Base-by-base conservation (phyloP, 768 basidiomycete species). In the Cantharellus anzutake region DNA sequence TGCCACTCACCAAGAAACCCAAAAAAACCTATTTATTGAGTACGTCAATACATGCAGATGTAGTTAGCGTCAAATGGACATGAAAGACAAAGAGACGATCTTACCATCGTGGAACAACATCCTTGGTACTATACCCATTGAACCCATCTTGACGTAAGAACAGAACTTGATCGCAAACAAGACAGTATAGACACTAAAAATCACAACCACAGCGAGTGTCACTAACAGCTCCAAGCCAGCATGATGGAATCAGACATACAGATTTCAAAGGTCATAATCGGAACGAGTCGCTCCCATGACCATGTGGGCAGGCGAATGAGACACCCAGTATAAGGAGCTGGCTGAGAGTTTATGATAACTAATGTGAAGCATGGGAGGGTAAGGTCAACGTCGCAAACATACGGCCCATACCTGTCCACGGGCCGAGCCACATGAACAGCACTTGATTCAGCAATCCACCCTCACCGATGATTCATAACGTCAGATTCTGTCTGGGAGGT, bases 321-420 rank as follows among this genome's bases (percentile, higher is more conserved):
- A 37, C 52, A 55, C 7, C 52, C 52, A 55, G 7, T 55, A 55
- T 55, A 55, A 55, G 52, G 52, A 55, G 52, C 52, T 7, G 52
- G 52, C 11, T 14, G 52, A 37, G 14, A 37, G 52, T 55, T 55
- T 11, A 37, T 11, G 11, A 55, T 37, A 37, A 37, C 52, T 55
- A 37, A 29, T 29, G 20, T 48, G 29, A 29, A 48, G 29, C 11
- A 11, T 48, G 11, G 1, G 44, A 48, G 44, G 44, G 44, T 29
- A 11, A 48, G 44, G 11, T 11, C 11, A 29, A 11, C 29, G 44
- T 29, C 44, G 29, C 29, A 48, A 11, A 29, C 44, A 11, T 29
- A 48, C 44, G 44, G 29, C 44, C 11, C 29, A 48, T 11, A 29
- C 38, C 20, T 29, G 20, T 29, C 20, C 20, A 29, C 20, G 20